Conservation (phyloP, 345 rosid species). For the Boechera retrofracta region DNA sequence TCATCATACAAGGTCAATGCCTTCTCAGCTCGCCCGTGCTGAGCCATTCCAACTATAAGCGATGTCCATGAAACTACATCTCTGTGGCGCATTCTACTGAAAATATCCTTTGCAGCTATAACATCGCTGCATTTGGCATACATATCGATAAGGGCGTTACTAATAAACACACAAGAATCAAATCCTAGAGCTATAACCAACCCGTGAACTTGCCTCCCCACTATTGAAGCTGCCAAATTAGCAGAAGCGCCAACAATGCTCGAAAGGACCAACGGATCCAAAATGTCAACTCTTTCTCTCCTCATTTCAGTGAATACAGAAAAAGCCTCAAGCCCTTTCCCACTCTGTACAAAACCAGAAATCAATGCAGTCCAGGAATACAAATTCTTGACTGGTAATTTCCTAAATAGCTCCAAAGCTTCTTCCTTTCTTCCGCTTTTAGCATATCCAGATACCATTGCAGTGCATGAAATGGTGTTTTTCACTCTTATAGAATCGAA, state of each 20-base stretch:
- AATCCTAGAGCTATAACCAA: conserved; percentile 59
- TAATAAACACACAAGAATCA: conserved; percentile 65
- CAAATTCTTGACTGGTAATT: conserved; percentile 54
- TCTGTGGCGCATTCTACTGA: conserved; percentile 52
- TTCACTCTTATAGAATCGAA: conserved; percentile 60
- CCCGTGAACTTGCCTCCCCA: conserved; percentile 73
- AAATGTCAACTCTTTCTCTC: conserved; percentile 65
- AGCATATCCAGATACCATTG: conserved; percentile 68
- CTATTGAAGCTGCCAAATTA: conserved; percentile 61
- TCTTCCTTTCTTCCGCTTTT: conserved; percentile 65
- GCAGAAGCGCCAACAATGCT: conserved; percentile 78
- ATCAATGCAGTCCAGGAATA: conserved; percentile 76
- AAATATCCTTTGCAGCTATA: conserved; percentile 59
- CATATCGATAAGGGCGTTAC: conserved; percentile 80
- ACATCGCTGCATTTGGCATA: conserved; percentile 85
- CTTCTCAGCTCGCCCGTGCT: conserved; percentile 73
- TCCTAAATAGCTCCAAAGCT: conserved; percentile 56
- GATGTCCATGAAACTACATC: conserved; percentile 92
- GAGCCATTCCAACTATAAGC: conserved; percentile 77
- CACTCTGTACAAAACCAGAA: conserved; percentile 81
- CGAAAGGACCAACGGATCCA: conserved; percentile 79
- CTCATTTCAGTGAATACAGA: conserved; percentile 67
- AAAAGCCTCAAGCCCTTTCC: conserved; percentile 61
- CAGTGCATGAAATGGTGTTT: conserved; percentile 66
- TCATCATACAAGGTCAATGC: conserved; percentile 66